Evolutionary conservation across 2,329 filamentous ascomycete genomes (phyloP).

Genomic region (Penicillium aurantiogriseum): DNA sequence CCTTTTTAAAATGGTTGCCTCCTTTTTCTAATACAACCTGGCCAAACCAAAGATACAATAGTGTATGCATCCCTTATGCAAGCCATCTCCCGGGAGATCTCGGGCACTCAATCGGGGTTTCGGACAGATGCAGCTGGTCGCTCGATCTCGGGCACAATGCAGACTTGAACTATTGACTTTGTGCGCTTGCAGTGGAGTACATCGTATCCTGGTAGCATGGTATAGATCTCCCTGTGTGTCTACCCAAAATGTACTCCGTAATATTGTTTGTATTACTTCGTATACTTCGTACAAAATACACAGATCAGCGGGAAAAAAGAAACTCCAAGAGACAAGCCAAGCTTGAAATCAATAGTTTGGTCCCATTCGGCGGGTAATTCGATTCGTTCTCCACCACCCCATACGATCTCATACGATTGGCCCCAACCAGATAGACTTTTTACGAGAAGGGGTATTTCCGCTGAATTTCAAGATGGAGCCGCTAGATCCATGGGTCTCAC

Average conservation of each 20-base stretch:
- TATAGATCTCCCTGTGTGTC: neutral
- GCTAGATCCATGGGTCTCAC: slow-evolving; percentile 1
- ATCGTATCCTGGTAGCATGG: neutral
- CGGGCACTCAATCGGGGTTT: slow-evolving; percentile 1
- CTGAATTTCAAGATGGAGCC: neutral
- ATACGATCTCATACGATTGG: neutral
- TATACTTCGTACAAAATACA: neutral
- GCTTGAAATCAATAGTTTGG: slow-evolving; percentile 1
- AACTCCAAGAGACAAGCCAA: neutral
- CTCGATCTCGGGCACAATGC: neutral
- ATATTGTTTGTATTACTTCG: neutral
- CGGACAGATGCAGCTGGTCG: neutral
- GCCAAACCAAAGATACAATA: neutral
- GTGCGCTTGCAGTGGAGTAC: neutral
- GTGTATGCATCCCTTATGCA: slow-evolving; percentile 2
- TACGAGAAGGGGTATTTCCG: neutral
- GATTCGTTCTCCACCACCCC: neutral
- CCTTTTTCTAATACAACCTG: neutral
- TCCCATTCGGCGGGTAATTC: neutral
- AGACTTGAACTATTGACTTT: neutral
- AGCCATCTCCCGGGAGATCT: slow-evolving; percentile 4
- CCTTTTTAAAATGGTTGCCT: neutral
- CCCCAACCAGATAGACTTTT: slow-evolving; percentile 16
- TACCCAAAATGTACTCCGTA: neutral
- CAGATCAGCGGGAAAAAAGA: neutral